Percentiles rank a stretch among this genome's conserved stretches.
These are phyloP conservation scores for Aspergillus indologenus DNA, from an alignment of 495 filamentous ascomycete species.

Conservation along the genomic window DNA sequence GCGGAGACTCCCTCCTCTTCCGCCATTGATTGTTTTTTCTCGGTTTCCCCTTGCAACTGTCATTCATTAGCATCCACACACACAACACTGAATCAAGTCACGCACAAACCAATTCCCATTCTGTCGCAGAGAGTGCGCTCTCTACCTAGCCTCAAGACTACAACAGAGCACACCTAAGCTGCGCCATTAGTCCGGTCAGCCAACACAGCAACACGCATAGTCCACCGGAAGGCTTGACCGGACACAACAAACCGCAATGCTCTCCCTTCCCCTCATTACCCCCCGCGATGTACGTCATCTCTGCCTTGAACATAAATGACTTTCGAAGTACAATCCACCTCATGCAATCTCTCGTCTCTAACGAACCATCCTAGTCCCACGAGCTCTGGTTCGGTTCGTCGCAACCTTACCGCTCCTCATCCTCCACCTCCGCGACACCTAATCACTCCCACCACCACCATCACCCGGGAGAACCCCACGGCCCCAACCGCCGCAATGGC, in stretches of 20 bases:
- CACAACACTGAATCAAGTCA: too few species aligned
- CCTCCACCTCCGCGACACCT: slow-evolving; percentile 9
- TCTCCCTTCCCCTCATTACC: slow-evolving; percentile 67
- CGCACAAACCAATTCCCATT: too few species aligned
- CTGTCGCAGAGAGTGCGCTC: too few species aligned
- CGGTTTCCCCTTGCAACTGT: not conserved
- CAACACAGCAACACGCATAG: not conserved
- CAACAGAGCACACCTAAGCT: too few species aligned
- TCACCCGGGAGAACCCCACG: slow-evolving; percentile 19
- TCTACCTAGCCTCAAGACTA: not conserved
- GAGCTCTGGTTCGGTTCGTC: slow-evolving; percentile 67
- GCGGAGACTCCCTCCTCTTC: not conserved
- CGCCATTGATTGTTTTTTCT: slow-evolving; percentile 2
- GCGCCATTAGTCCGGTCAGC: too few species aligned
- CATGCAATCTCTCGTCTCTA: not conserved
- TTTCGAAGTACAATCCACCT: too few species aligned
- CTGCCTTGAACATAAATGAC: too few species aligned
- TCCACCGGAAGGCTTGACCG: not conserved
- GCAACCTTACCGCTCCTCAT: slow-evolving; percentile 38
- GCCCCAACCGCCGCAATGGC: slow-evolving; percentile 32
- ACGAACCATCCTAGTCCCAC: slow-evolving; percentile 51
- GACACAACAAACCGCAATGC: slow-evolving; percentile 47
- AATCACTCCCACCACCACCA: slow-evolving; percentile 22
- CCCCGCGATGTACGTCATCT: slow-evolving; percentile 64
- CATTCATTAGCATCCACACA: not conserved